Evolutionary conservation across 805 yeast species (phyloP).

Genomic region (Citeromyces nyonsensis): DNA sequence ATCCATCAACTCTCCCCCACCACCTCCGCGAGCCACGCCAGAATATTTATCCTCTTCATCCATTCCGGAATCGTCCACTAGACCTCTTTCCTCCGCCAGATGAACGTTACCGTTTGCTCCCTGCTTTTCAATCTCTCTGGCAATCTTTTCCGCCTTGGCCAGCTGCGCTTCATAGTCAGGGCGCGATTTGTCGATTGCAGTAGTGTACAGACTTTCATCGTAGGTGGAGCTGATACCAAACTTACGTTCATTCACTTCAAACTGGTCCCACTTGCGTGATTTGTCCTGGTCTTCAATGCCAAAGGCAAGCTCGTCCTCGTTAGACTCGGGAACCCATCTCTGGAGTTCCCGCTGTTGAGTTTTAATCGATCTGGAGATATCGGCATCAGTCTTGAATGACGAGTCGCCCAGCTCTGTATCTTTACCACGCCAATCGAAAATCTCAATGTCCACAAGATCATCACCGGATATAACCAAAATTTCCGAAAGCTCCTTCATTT

Average conservation of each 20-base stretch:
- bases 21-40: constrained; percentile 62
- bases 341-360: constrained; percentile 59
- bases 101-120: constrained; percentile 56
- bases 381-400: constrained; percentile 71
- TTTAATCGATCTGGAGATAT: constrained; percentile 40
- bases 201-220: constrained; percentile 82
- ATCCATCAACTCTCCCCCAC: constrained; percentile 12
- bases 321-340: constrained; percentile 70
- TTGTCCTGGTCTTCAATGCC: constrained; percentile 21
- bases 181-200: constrained; percentile 49
- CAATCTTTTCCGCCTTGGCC: constrained; percentile 61
- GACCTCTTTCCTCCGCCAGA: constrained; percentile 84
- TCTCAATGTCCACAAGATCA: constrained; percentile 34
- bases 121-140: constrained; percentile 69
- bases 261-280: constrained; percentile 70
- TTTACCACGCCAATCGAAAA: constrained; percentile 21
- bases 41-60: constrained; percentile 96
- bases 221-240: constrained; percentile 79
- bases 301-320: constrained; percentile 6
- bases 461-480: constrained; percentile 28
- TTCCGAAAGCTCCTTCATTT: constrained; percentile 23
- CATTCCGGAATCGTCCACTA: constrained; percentile 63
- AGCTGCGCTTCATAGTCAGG: constrained; percentile 59
- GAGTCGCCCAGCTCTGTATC: constrained; percentile 2
- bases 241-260: constrained; percentile 75